These are phyloP conservation scores for Phytopythium delawarense DNA, from an alignment of 352 stramenopile genomes.

Conservation along the genomic window DNA sequence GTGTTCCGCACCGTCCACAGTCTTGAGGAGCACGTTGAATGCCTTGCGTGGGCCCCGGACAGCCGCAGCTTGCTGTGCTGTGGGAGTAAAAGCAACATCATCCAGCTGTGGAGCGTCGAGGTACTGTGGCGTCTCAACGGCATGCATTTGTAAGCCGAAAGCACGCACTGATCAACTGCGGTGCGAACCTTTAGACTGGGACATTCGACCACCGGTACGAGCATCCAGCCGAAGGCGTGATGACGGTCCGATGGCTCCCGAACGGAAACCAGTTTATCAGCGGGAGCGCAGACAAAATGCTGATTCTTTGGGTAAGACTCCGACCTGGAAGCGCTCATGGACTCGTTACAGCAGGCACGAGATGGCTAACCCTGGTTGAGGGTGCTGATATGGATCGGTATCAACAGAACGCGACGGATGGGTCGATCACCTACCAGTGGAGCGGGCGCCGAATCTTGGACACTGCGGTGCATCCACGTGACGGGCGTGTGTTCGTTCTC, in stretches of 20 bases:
- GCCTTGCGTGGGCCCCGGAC: conserved; percentile 65
- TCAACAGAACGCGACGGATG: conserved; percentile 43
- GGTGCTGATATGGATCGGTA: background rate
- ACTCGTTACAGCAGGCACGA: background rate
- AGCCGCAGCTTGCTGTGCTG: conserved; percentile 49
- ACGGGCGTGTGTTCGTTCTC: conserved; percentile 54
- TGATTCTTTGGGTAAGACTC: conserved; percentile 66
- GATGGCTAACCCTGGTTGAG: background rate
- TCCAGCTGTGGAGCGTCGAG: conserved; percentile 62
- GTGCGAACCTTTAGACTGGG: conserved; percentile 29
- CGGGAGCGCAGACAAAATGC: conserved; percentile 66
- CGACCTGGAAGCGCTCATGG: background rate
- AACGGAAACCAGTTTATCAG: conserved; percentile 60
- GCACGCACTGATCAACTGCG: background rate
- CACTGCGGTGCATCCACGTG: conserved; percentile 46
- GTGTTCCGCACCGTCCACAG: conserved; percentile 38
- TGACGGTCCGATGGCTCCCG: conserved; percentile 51
- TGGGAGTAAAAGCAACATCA: conserved; percentile 45
- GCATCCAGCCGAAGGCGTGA: conserved; percentile 48
- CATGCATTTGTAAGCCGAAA: background rate
- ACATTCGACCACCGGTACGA: conserved; percentile 45
- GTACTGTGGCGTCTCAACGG: conserved; percentile 16
- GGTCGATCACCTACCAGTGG: conserved; percentile 62
- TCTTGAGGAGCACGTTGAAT: conserved; percentile 42
- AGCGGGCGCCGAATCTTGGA: conserved; percentile 57